Base-by-base conservation (phyloP, 2,329 filamentous ascomycete species). In the Pseudonectria buxi region DNA sequence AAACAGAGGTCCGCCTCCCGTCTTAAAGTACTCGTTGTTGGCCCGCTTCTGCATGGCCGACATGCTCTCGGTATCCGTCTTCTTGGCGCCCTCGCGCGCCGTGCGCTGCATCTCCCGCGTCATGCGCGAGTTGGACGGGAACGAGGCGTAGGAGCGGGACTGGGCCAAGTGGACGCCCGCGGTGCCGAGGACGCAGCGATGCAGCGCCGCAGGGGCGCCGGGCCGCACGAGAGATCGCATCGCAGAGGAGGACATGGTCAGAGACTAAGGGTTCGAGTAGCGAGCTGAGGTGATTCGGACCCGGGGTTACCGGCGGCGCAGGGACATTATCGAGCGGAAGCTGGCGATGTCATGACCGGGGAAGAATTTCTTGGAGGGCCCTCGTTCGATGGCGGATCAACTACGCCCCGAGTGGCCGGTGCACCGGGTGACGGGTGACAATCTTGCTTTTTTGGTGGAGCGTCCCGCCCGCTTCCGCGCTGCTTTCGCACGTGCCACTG, bases 1-100 rank as follows among this genome's bases (percentile, higher is more conserved):
- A 35, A 61, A 59, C n/a, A 62, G 39, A 32, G 55, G 57, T 1
- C 56, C 57, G 12, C 51, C 52, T 6, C 57, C 57, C 10, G 53
- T 43, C 33, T 47, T 51, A n/a, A 61, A 60, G 26, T 59, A 58
- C 30, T 61, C 56, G 25, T 46, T 40, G 24, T 59, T 54, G 14
- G 58, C 53, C 33, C 31, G 37, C 43, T 49, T 57, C 27, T 61
- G 54, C 29, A 57, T 48, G 13, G 47, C 38, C 34, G 54, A 53
- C 50, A 60, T 58, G 33, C 45, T 56, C 36, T 53, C 45, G 18
- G 36, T 40, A n/a, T 47, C 48, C 32, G 53, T 55, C 35, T 40
- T 54, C 35, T 36, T 49, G 1, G 45, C 34, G 16, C 43, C 45
- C n/a, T 41, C 33, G 3, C 43, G 45, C n/a, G 50, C 41, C 13